Conservation (phyloP, 2,329 filamentous ascomycete species). For the Parafenestella ontariensis region DNA sequence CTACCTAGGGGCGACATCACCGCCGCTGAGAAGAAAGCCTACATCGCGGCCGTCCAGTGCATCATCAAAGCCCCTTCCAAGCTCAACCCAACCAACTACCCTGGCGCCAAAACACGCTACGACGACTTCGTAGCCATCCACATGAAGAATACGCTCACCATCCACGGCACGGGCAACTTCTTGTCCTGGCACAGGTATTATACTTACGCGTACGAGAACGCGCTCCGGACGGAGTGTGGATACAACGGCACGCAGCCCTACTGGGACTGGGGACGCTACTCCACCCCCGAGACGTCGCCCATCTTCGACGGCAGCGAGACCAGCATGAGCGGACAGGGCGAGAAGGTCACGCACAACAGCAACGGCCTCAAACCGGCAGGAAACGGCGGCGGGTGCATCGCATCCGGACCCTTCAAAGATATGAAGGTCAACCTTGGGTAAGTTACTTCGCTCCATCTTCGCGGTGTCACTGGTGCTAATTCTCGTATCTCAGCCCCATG, state of each 20-base stretch:
- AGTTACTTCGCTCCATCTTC: not conserved
- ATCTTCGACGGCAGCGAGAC: slow-evolving; percentile 65
- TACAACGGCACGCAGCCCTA: slow-evolving; percentile 57
- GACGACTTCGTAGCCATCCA: slow-evolving; percentile 49
- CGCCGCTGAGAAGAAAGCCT: slow-evolving; percentile 41
- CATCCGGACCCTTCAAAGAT: slow-evolving; percentile 58
- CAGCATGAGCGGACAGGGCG: slow-evolving; percentile 57
- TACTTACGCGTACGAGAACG: slow-evolving; percentile 51
- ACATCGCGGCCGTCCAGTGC: slow-evolving; percentile 48
- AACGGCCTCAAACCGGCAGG: slow-evolving; percentile 53
- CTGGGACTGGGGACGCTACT: slow-evolving; percentile 62
- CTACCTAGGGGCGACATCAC: slow-evolving; percentile 40
- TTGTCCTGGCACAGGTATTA: slow-evolving; percentile 54
- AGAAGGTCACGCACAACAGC: slow-evolving; percentile 34
- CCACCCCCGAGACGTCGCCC: slow-evolving; percentile 56
- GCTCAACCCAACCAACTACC: slow-evolving; percentile 26
- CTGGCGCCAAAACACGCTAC: slow-evolving; percentile 43
- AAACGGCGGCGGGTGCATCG: slow-evolving; percentile 63
- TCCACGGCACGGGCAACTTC: slow-evolving; percentile 48
- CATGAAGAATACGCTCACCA: slow-evolving; percentile 45
- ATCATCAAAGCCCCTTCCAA: slow-evolving; percentile 35
- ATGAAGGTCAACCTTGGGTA: slow-evolving; percentile 44
- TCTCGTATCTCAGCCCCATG: slow-evolving; percentile 24
- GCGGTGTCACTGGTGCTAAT: not conserved
- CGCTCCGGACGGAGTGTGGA: slow-evolving; percentile 52